Conservation (phyloP, 495 filamentous ascomycete genomes). For the Penicillium steckii region DNA sequence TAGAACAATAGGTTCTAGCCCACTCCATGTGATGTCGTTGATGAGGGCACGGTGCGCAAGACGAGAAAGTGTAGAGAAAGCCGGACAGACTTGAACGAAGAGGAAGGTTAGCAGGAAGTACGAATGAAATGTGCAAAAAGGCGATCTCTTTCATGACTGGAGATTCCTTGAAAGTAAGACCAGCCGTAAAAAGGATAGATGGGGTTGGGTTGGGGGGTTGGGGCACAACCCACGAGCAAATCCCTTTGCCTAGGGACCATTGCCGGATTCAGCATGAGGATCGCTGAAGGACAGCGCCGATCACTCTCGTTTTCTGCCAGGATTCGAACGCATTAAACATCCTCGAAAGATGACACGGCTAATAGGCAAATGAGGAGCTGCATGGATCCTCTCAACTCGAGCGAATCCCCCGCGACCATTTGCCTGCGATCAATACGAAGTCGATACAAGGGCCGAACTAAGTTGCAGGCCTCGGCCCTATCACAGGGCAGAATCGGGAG, state of each 20-base stretch:
- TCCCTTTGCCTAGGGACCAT: slow-evolving; percentile 7
- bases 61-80: background rate
- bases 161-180: background rate
- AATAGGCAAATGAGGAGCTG: slow-evolving; percentile 25
- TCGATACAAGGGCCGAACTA: slow-evolving; percentile 33
- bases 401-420: slow-evolving; percentile 20
- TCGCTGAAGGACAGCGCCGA: slow-evolving; percentile 22
- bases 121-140: slow-evolving; percentile 15
- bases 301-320: slow-evolving; percentile 14
- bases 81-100: background rate
- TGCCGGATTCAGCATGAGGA: slow-evolving; percentile 13
- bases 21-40: slow-evolving; percentile 20
- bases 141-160: slow-evolving; percentile 17
- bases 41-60: background rate
- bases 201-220: background rate
- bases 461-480: slow-evolving; percentile 14
- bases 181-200: background rate
- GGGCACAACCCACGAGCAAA: slow-evolving; percentile 6
- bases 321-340: slow-evolving; percentile 22
- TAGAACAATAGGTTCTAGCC: slow-evolving; percentile 1
- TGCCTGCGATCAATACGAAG: slow-evolving; percentile 14
- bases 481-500: slow-evolving; percentile 18
- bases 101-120: slow-evolving; percentile 6
- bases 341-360: slow-evolving; percentile 21
- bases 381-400: slow-evolving; percentile 20